These are phyloP conservation scores for Mallotus repandus DNA, from an alignment of 441 rosid genomes.

Conservation along the genomic window DNA sequence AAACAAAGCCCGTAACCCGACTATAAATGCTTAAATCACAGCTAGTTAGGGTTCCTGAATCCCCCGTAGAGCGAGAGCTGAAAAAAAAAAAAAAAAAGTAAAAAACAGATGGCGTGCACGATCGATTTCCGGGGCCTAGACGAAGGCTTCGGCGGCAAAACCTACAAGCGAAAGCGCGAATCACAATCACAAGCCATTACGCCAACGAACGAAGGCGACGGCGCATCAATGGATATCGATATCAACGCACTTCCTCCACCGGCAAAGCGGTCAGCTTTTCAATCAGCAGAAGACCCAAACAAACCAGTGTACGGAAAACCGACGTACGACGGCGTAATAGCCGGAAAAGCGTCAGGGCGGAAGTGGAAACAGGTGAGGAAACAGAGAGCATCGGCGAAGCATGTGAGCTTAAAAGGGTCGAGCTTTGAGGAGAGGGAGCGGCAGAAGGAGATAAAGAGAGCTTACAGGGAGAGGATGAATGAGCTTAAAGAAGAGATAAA, in stretches of 20 bases:
- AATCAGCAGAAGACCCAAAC: conserved; percentile 63
- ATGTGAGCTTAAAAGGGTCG: conserved; percentile 55
- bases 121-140: conserved; percentile 80
- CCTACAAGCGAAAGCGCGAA: conserved; percentile 79
- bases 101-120: conserved; percentile 95
- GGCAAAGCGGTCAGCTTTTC: conserved; percentile 69
- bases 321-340: conserved; percentile 87
- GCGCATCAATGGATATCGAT: conserved; percentile 64
- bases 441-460: conserved; percentile 74
- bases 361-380: conserved; percentile 75
- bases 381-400: conserved; percentile 70
- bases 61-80: background rate
- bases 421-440: conserved; percentile 59
- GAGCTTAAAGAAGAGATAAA: conserved; percentile 88
- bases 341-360: conserved; percentile 83
- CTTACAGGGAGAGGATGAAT: conserved; percentile 64
- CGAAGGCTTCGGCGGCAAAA: conserved; percentile 96
- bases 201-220: conserved; percentile 20
- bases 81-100: background rate
- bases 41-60: conserved; percentile 9
- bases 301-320: conserved; percentile 63
- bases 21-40: background rate
- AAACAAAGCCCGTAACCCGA: background rate
- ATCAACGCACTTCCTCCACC: conserved; percentile 40
- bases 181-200: conserved; percentile 29